A percentile compares a stretch with the other conserved stretches of the same genome.
phyloP scores from a whole-genome alignment of 345 rosid species.

The Linum trigynum region DNA sequence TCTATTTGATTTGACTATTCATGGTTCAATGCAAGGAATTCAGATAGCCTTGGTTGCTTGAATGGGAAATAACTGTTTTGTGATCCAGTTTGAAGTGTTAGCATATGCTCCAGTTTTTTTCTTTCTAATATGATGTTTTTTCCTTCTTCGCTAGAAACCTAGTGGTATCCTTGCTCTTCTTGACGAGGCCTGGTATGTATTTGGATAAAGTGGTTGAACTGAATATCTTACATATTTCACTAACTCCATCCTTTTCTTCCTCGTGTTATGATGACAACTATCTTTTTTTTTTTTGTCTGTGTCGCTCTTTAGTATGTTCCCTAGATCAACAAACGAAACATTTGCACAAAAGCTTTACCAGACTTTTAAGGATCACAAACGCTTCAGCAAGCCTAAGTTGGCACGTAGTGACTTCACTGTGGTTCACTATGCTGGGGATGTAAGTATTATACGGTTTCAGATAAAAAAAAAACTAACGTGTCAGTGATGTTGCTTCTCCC shows the following conservation, averaged over 20 bases:
- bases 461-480: background rate
- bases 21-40: too few species aligned
- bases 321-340: slow-evolving; percentile 8
- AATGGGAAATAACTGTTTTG: background rate
- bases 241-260: background rate
- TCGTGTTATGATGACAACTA: background rate
- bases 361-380: slow-evolving; percentile 8
- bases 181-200: slow-evolving; percentile 10
- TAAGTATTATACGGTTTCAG: background rate
- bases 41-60: too few species aligned
- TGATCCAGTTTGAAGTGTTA: background rate
- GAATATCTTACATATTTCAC: background rate
- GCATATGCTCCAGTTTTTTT: background rate
- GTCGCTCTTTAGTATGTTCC: slow-evolving; percentile 5
- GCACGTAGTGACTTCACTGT: slow-evolving; percentile 11
- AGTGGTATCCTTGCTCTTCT: slow-evolving; percentile 10
- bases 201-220: background rate
- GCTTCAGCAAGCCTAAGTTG: slow-evolving; percentile 11
- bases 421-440: slow-evolving; percentile 9
- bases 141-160: slow-evolving; percentile 1
- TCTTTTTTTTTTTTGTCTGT: background rate
- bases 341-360: slow-evolving; percentile 10
- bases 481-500: slow-evolving; percentile 5
- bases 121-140: background rate
- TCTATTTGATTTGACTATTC: too few species aligned